Conservation (phyloP, 2,329 filamentous ascomycete species). For the Chaetomiaceae sp. region DNA sequence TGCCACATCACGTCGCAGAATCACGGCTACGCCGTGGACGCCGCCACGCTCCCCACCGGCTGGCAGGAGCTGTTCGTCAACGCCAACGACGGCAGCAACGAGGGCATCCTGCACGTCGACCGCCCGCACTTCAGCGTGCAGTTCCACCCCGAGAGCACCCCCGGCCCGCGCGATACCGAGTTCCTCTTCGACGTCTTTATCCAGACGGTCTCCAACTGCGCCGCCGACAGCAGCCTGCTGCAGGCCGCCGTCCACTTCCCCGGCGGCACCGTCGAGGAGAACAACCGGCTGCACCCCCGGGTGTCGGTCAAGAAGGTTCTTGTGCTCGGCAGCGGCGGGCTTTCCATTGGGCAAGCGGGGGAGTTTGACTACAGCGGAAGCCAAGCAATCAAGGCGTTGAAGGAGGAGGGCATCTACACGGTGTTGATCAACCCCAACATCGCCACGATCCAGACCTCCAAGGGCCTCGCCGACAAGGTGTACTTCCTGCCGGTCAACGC, state of each 20-base stretch:
- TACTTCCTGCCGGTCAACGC: constrained; percentile 97
- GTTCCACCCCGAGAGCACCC: constrained; percentile 96
- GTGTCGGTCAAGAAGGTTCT: constrained; percentile 91
- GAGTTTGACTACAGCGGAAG: constrained; percentile 99
- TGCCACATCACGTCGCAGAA: constrained; percentile 99
- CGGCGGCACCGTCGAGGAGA: constrained; percentile 74
- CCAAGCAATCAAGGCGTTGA: constrained; percentile 96
- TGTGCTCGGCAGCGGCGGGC: constrained; percentile 85
- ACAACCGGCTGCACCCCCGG: constrained; percentile 66
- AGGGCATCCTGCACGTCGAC: constrained; percentile 83
- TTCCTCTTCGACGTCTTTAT: constrained; percentile 98
- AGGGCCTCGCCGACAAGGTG: constrained; percentile 95
- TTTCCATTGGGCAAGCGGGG: constrained; percentile 95
- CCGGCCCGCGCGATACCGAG: constrained; percentile 90
- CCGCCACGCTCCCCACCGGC: constrained; percentile 63
- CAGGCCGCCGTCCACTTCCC: constrained; percentile 76
- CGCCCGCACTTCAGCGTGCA: constrained; percentile 98
- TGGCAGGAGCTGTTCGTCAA: constrained; percentile 98
- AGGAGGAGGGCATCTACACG: constrained; percentile 97
- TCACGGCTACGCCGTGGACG: constrained; percentile 91
- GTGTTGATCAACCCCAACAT: constrained; percentile 99
- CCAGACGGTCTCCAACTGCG: constrained; percentile 67
- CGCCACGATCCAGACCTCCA: constrained; percentile 96
- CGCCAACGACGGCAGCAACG: constrained; percentile 96
- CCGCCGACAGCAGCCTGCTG: constrained; percentile 61